Evolutionary conservation across 2,329 filamentous ascomycete species (phyloP), one percentile per base, ranked within the genome.

Genomic region (Fusarium kyushuense): DNA sequence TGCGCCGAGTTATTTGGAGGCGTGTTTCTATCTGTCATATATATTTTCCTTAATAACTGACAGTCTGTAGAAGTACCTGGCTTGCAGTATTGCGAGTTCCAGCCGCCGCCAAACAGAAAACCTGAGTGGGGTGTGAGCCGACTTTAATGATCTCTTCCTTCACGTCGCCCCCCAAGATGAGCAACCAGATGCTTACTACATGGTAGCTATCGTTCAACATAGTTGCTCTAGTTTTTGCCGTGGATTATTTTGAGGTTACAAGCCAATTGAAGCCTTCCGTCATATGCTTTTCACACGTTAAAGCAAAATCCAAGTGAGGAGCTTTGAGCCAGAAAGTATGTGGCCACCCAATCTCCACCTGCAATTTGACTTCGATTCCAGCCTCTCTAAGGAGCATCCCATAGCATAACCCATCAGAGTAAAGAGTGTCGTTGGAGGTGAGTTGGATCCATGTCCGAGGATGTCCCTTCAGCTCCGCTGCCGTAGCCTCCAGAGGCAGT

Each of bases 281-380:
- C 78, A 84, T 81, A 42, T 76, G 77, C 64, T 65, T 70, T 48
- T 86, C 83, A 11, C 80, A 82, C 65, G 76, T 70, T 17, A 80
- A 67, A 8, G 83, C 80, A 67, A 77, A 74, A 14, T 78, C 71
- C 69, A 84, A 68, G 57, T 79, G 73, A 33, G 81, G 83, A 21
- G 79, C 71, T 79, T 74, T 81, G 58, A 86, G 70, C 84, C 84
- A 86, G 69, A 84, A 86, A 10, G 84, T 86, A 75, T 86, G 84
- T 19, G 84, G 83, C 78, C 80, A 85, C 11, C 83, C 83, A 54
- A 70, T 62, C 29, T 84, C 77, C 3, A 84, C 77, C 65, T 82
- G 78, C 9, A 83, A 70, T 57, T 72, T 76, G 0, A 84, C 80
- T 14, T 80, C 76, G 1, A 80, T 76, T 13, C 80, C 81, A 6